Conservation (phyloP, 768 basidiomycete genomes). For the Auricularia auricula-judae region DNA sequence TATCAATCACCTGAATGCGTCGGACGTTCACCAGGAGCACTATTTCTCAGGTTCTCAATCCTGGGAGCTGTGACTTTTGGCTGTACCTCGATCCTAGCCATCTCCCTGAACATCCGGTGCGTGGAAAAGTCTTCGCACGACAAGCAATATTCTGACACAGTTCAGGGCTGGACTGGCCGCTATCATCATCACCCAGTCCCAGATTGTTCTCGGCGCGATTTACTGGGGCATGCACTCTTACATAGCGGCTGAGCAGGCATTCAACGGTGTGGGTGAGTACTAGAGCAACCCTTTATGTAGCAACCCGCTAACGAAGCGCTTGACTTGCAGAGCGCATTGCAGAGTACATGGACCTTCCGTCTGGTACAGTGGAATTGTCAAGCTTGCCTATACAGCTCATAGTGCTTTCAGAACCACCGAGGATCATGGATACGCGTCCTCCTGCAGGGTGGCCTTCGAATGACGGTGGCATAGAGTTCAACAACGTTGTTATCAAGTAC, state of each 20-base stretch:
- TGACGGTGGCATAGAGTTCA: conserved; percentile 41
- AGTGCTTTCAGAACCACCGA: conserved; percentile 43
- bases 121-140: not conserved
- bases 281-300: no score
- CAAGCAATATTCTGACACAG: not conserved
- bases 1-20: no score
- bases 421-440: conserved; percentile 46
- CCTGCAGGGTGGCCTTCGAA: conserved; percentile 62
- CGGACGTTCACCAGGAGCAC: no score
- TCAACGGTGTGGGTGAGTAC: not conserved
- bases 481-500: conserved; percentile 52
- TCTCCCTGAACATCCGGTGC: conserved; percentile 7
- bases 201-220: not conserved
- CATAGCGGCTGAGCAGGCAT: not conserved
- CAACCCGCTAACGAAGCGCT: no score
- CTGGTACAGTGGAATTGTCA: no score
- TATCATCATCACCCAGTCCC: conserved; percentile 17
- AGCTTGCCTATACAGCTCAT: no score
- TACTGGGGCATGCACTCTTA: not conserved
- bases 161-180: conserved; percentile 16
- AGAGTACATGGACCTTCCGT: conserved; percentile 56
- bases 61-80: conserved; percentile 23
- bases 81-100: conserved; percentile 20
- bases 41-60: not conserved
- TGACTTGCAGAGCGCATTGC: conserved; percentile 53